Conservation (phyloP, 2,329 filamentous ascomycete species). For the Ceratocystis eucalypticola region DNA sequence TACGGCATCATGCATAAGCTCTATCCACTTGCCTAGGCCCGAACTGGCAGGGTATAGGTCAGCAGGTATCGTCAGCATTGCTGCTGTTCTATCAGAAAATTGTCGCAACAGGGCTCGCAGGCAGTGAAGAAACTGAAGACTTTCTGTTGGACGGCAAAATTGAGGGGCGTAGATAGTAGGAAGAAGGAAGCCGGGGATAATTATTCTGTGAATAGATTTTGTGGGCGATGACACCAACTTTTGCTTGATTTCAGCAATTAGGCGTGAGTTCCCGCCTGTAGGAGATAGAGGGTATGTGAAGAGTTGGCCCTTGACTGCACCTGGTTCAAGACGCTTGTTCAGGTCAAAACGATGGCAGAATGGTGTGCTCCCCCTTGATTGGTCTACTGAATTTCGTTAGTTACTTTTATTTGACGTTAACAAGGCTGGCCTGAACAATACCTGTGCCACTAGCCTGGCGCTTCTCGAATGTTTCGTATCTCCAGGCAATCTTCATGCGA, state of each 20-base stretch:
- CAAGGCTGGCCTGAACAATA: conserved; percentile 29
- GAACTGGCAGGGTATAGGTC: conserved; percentile 64
- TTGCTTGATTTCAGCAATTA: conserved; percentile 45
- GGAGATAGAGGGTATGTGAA: conserved; percentile 25
- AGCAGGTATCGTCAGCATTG: conserved; percentile 63
- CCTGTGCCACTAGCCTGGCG: conserved; percentile 52
- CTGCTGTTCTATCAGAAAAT: conserved; percentile 51
- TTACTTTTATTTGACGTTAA: background rate
- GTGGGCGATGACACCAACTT: conserved; percentile 45
- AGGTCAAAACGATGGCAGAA: conserved; percentile 67
- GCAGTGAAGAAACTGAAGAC: conserved; percentile 69
- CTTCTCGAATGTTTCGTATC: conserved; percentile 72
- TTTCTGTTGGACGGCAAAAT: conserved; percentile 53
- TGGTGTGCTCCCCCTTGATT: conserved; percentile 23
- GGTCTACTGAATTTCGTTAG: conserved; percentile 1
- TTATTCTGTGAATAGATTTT: conserved; percentile 58
- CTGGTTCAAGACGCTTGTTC: conserved; percentile 44
- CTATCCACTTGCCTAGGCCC: conserved; percentile 73
- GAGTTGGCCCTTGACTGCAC: conserved; percentile 38
- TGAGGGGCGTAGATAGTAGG: conserved; percentile 68
- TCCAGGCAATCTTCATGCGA: conserved; percentile 98
- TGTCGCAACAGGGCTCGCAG: conserved; percentile 62
- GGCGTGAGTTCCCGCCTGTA: conserved; percentile 29
- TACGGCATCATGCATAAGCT: conserved; percentile 72
- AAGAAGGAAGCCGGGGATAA: conserved; percentile 75